Conservation (phyloP, 2,329 filamentous ascomycete species). For the Microthyrium microscopicum region DNA sequence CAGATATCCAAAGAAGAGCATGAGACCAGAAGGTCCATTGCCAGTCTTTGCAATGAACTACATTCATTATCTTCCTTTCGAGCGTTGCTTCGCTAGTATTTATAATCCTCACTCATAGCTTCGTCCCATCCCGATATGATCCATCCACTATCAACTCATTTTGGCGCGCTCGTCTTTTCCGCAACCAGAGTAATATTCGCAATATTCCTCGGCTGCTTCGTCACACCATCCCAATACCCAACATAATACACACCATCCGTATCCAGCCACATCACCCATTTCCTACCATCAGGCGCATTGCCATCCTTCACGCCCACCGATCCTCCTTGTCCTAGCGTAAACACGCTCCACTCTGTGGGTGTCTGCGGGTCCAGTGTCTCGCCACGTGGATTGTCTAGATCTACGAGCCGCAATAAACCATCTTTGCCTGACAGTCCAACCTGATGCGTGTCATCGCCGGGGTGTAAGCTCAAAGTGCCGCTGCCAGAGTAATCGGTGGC, state of each 20-base stretch:
- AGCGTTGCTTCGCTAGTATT: no score
- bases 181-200: slow-evolving; percentile 5
- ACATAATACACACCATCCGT: slow-evolving; percentile 6
- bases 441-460: slow-evolving; percentile 5
- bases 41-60: no score
- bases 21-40: no score
- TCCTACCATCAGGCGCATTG: slow-evolving; percentile 1
- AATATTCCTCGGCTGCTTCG: slow-evolving; percentile 2
- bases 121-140: no score
- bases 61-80: no score
- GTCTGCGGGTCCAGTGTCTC: neutral
- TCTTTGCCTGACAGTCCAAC: slow-evolving; percentile 1
- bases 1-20: no score
- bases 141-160: no score
- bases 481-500: slow-evolving; percentile 1
- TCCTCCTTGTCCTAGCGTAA: neutral
- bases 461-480: slow-evolving; percentile 1
- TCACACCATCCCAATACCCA: slow-evolving; percentile 8
- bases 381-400: slow-evolving; percentile 1
- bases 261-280: slow-evolving; percentile 5
- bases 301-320: slow-evolving; percentile 5
- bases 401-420: slow-evolving; percentile 4
- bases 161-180: no score
- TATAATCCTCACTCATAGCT: no score
- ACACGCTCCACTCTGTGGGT: slow-evolving; percentile 6